Evolutionary conservation across 768 basidiomycete species (phyloP).

Genomic region (Trametes punicea): DNA sequence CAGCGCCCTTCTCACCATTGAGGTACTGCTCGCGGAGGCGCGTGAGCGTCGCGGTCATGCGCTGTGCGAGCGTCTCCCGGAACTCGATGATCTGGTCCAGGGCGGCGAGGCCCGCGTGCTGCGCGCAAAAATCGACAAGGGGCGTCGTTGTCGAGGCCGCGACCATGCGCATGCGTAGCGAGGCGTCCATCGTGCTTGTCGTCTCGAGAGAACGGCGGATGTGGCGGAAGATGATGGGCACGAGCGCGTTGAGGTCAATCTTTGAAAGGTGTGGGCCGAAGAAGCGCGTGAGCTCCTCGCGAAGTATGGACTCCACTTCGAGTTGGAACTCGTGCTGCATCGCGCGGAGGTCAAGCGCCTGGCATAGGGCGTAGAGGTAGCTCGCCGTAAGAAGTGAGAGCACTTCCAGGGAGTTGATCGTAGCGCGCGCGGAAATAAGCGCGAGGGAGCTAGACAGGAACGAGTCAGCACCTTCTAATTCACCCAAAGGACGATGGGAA

Average conservation of each 20-base stretch:
- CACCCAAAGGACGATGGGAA: conserved; percentile 4
- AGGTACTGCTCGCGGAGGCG: conserved; percentile 54
- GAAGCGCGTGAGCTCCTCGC: conserved; percentile 45
- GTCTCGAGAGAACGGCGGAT: conserved; percentile 56
- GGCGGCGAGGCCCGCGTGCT: conserved; percentile 19
- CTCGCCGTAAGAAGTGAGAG: conserved; percentile 70
- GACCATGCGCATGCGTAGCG: conserved; percentile 65
- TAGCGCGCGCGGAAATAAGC: conserved; percentile 77
- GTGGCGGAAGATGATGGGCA: conserved; percentile 36
- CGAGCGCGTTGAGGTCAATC: conserved; percentile 32
- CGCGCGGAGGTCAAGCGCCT: conserved; percentile 84
- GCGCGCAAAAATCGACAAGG: conserved; percentile 58
- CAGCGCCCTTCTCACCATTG: conserved; percentile 51
- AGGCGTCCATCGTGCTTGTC: conserved; percentile 70
- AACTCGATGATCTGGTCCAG: conserved; percentile 45
- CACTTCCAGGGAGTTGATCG: conserved; percentile 74
- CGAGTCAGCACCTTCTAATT: conserved; percentile 13
- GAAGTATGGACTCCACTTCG: conserved; percentile 45
- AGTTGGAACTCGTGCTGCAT: conserved; percentile 62
- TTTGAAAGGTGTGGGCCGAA: conserved; percentile 42
- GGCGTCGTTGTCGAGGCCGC: conserved; percentile 58
- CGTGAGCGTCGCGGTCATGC: conserved; percentile 45
- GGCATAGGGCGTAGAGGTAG: conserved; percentile 75
- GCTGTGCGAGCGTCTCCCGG: conserved; percentile 50
- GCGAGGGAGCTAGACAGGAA: conserved; percentile 63